Evolutionary conservation across 768 basidiomycete species (phyloP).

Genomic region (Tylopilus subfusipes): DNA sequence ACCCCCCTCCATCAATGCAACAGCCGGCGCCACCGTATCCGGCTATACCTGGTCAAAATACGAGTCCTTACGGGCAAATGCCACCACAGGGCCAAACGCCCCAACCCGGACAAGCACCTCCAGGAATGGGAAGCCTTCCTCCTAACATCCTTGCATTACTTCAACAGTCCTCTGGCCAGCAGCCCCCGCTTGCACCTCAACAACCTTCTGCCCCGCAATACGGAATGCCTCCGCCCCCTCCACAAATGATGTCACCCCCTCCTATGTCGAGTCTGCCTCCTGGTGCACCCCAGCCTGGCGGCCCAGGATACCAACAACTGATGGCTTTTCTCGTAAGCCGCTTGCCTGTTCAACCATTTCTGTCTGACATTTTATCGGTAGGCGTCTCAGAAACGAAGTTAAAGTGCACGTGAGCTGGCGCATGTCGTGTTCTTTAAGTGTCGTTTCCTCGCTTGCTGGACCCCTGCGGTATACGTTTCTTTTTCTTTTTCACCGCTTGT

Average conservation of each 20-base stretch:
- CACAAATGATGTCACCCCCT: slow-evolving; percentile 43
- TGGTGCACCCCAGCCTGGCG: slow-evolving; percentile 40
- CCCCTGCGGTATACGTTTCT: too few species aligned
- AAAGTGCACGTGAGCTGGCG: neutral
- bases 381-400: slow-evolving; percentile 31
- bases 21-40: slow-evolving; percentile 24
- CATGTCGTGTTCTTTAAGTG: neutral
- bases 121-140: slow-evolving; percentile 44
- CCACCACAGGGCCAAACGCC: slow-evolving; percentile 28
- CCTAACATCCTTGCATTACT: slow-evolving; percentile 69
- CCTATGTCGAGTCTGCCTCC: slow-evolving; percentile 40
- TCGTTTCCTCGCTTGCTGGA: neutral
- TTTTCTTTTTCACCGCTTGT: neutral
- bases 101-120: slow-evolving; percentile 34
- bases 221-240: slow-evolving; percentile 40
- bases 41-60: slow-evolving; percentile 14
- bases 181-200: slow-evolving; percentile 31
- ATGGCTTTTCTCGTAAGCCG: slow-evolving; percentile 64
- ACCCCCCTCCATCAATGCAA: slow-evolving; percentile 38
- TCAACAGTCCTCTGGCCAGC: slow-evolving; percentile 46
- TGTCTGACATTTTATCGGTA: slow-evolving; percentile 1
- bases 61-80: slow-evolving; percentile 31
- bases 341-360: neutral
- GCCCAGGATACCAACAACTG: slow-evolving; percentile 55
- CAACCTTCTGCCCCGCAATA: slow-evolving; percentile 31